Conservation (phyloP, 176 grass and related monocot genomes). For the Typha latifolia region DNA sequence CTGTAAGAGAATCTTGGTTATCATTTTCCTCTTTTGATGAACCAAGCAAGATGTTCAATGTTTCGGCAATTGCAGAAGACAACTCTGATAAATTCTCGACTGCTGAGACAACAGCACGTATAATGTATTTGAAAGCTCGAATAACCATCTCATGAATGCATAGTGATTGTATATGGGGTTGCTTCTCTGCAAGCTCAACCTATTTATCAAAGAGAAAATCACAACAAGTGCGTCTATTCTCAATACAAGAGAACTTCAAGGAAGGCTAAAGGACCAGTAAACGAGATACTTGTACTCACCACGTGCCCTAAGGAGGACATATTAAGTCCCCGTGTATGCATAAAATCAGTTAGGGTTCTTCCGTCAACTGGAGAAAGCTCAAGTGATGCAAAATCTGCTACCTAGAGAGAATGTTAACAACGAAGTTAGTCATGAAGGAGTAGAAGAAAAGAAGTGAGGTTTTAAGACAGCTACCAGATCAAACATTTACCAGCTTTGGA, state of each 20-base stretch:
- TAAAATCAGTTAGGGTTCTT: slow-evolving; percentile 95
- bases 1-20: slow-evolving; percentile 29
- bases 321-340: slow-evolving; percentile 93
- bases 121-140: slow-evolving; percentile 83
- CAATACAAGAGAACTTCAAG: slow-evolving; percentile 6
- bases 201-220: slow-evolving; percentile 30
- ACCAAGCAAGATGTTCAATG: slow-evolving; percentile 84
- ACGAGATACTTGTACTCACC: slow-evolving; percentile 37
- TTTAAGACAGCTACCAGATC: slow-evolving; percentile 11
- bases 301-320: slow-evolving; percentile 83
- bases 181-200: slow-evolving; percentile 82
- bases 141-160: slow-evolving; percentile 99
- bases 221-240: background rate
- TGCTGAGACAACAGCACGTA: slow-evolving; percentile 86
- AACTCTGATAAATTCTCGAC: slow-evolving; percentile 57
- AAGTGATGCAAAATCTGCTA: slow-evolving; percentile 98
- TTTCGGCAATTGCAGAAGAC: slow-evolving; percentile 68
- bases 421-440: background rate
- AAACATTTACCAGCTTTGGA: slow-evolving; percentile 78
- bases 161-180: slow-evolving; percentile 96
- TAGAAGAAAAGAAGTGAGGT: background rate
- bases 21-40: slow-evolving; percentile 40
- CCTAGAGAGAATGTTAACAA: slow-evolving; percentile 33
- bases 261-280: slow-evolving; percentile 11
- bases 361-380: slow-evolving; percentile 99